Base-by-base conservation (phyloP, 331 rosid genomes). In the Ulmus americana region DNA sequence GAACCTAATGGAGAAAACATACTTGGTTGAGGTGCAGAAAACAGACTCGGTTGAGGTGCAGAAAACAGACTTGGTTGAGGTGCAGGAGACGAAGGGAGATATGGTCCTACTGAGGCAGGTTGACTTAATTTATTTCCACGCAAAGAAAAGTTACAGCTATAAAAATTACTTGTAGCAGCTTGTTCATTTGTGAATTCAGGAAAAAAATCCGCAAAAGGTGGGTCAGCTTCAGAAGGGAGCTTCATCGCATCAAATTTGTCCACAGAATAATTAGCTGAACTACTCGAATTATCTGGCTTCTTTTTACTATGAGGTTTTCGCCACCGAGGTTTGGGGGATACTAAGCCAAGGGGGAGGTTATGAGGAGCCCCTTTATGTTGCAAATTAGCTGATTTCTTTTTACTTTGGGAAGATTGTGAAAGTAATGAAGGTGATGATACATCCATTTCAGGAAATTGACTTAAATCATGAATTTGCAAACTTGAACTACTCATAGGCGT, bases 301-400 rank as follows among this genome's bases (percentile, higher is more conserved):
- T 72, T 90, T 73, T 62, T 81, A 63, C 59, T 43, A 51, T 69
- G 79, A 70, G 77, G 74, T 65, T 82, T 86, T 45, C 57, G 56
- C 82, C 78, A 78, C 45, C 63, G 77, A 68, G 83, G 60, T 68
- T 76, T 80, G 59, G 82, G 76, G 54, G 87, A 68, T 55, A 67
- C 78, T 39, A n/a, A 57, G 50, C 83, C 87, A 57, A 70, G 71
- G 18, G 80, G 65, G 61, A 75, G 55, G 50, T 79, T 87, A 46
- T 59, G 44, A 74, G 67, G 61, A 71, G 70, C 49, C 58, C 69
- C 82, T 63, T 69, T 62, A 38, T 50, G 63, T 15, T 78, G 82
- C 40, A 56, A 45, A 68, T 66, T 46, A 74, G 57, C 41, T 50
- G 75, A 42, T 67, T 76, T 78, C 75, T 70, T 82, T 74, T 61